These are phyloP conservation scores for Gnaphalium uliginosum DNA, from an alignment of 129 eudicot genomes.

Conservation along the genomic window DNA sequence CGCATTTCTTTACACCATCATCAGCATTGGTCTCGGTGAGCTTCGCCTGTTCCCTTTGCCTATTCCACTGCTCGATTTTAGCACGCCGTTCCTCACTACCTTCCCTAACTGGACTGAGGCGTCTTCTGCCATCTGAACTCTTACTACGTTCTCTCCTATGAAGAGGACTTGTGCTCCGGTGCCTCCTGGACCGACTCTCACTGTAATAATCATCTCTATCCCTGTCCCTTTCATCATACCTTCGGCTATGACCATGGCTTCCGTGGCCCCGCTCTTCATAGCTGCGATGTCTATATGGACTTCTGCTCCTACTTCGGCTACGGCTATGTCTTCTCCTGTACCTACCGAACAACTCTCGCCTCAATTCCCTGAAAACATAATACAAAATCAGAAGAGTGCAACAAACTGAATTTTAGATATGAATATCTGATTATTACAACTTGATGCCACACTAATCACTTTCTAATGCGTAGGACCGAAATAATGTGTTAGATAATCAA, in stretches of 20 bases:
- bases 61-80: constrained; percentile 87
- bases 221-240: constrained; percentile 61
- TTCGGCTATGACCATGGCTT: constrained; percentile 63
- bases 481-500: background rate
- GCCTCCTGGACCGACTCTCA: constrained; percentile 77
- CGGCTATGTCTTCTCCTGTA: constrained; percentile 62
- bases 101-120: constrained; percentile 75
- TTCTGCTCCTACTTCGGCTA: constrained; percentile 76
- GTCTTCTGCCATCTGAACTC: constrained; percentile 65
- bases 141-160: constrained; percentile 67
- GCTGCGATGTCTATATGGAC: constrained; percentile 83
- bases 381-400: background rate
- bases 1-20: background rate
- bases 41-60: constrained; percentile 76
- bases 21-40: constrained; percentile 24
- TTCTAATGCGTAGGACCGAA: background rate
- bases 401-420: background rate
- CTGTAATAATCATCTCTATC: constrained; percentile 31
- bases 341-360: constrained; percentile 76
- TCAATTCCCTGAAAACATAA: constrained; percentile 53
- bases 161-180: constrained; percentile 64
- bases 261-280: constrained; percentile 74
- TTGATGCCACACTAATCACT: background rate
- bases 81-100: constrained; percentile 97
- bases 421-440: background rate